Evolutionary conservation across 1,284 basidiomycete genomes (phyloP).

Genomic region (Vanrija sp.): DNA sequence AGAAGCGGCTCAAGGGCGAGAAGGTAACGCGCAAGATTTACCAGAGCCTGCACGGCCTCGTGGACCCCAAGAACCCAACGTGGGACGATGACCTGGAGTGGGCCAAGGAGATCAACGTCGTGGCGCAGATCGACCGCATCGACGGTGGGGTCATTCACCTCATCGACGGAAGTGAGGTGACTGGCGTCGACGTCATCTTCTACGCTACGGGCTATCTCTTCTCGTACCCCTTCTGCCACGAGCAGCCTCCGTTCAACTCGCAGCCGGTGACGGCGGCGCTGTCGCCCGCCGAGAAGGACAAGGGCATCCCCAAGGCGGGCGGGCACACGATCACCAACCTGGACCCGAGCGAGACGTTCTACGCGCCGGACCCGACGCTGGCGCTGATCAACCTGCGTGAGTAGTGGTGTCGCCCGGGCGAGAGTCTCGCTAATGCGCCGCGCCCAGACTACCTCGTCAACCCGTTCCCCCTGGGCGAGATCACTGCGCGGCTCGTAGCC

Average conservation of each 20-base stretch:
- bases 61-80: not conserved
- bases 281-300: slow-evolving; percentile 1
- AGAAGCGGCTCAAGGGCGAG: not conserved
- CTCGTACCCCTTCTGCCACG: slow-evolving; percentile 46
- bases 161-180: slow-evolving; percentile 13
- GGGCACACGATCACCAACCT: slow-evolving; percentile 21
- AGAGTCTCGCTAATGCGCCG: not conserved
- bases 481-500: slow-evolving; percentile 43
- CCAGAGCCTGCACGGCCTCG: slow-evolving; percentile 29
- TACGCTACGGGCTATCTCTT: slow-evolving; percentile 53
- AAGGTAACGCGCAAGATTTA: slow-evolving; percentile 34
- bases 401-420: slow-evolving; percentile 2
- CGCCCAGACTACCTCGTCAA: slow-evolving; percentile 45
- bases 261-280: slow-evolving; percentile 16
- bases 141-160: slow-evolving; percentile 17
- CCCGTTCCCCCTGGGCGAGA: slow-evolving; percentile 51
- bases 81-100: slow-evolving; percentile 28
- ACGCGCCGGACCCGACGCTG: slow-evolving; percentile 43
- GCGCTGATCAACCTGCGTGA: slow-evolving; percentile 44
- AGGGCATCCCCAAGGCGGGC: slow-evolving; percentile 13
- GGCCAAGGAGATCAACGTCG: slow-evolving; percentile 33
- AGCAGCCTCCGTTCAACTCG: slow-evolving; percentile 14
- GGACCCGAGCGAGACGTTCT: slow-evolving; percentile 34
- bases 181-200: slow-evolving; percentile 45
- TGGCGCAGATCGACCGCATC: slow-evolving; percentile 41